phyloP scores from a whole-genome alignment of 192 early-diverging fungal species.

The Phycomyces blakesleeanus region DNA sequence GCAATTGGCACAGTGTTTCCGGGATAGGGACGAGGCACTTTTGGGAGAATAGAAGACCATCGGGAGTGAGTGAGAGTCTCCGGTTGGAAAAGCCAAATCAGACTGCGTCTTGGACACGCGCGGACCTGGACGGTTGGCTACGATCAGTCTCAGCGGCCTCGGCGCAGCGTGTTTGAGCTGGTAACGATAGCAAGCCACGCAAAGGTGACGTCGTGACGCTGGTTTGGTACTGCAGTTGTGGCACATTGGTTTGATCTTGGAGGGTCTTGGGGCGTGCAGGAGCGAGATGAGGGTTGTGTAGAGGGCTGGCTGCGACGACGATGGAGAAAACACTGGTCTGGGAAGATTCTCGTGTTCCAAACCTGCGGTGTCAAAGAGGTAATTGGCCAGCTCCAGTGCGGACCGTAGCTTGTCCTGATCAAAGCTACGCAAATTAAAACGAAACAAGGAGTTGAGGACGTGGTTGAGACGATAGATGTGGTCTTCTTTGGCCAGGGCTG shows the following conservation, averaged over 20 bases:
- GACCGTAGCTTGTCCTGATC: neutral
- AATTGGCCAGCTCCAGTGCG: constrained; percentile 4
- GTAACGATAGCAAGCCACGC: constrained; percentile 36
- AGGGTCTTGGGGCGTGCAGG: constrained; percentile 20
- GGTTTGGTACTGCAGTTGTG: constrained; percentile 29
- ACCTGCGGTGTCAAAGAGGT: constrained; percentile 10
- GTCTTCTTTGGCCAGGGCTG: constrained; percentile 19
- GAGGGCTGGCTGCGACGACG: constrained; percentile 7
- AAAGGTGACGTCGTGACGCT: constrained; percentile 24
- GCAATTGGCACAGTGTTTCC: constrained; percentile 28
- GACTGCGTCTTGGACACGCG: neutral
- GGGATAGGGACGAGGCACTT: neutral
- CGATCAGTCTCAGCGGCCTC: constrained; percentile 23
- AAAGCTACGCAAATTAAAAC: constrained; percentile 13
- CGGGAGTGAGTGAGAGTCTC: neutral
- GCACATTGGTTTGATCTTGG: constrained; percentile 30
- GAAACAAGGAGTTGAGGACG: constrained; percentile 23
- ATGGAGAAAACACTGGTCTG: neutral
- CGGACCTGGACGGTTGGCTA: constrained; percentile 20
- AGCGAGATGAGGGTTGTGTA: constrained; percentile 17
- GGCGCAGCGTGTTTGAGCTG: constrained; percentile 28
- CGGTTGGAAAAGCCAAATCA: neutral
- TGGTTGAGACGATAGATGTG: constrained; percentile 24
- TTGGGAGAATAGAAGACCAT: too few relatives aligned
- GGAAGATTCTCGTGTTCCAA: neutral